Evolutionary conservation across 1,139 yeast genomes (phyloP).

Genomic region (Geotrichum macrosporum): DNA sequence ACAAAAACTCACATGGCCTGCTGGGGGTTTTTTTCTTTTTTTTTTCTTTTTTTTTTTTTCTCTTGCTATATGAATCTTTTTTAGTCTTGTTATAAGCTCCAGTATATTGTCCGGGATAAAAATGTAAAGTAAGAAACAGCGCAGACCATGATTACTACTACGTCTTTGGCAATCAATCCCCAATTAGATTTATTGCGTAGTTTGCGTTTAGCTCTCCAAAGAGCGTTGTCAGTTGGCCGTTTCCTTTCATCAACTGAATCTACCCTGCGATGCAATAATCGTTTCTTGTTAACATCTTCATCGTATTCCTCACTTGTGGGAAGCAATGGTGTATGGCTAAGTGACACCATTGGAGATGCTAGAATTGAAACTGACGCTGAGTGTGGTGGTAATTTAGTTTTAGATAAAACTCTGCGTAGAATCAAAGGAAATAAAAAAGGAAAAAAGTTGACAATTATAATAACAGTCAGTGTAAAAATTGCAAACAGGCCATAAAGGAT

Average conservation of each 20-base stretch:
- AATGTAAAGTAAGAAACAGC: conserved; percentile 11
- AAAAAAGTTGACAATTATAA: conserved; percentile 22
- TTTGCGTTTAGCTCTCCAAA: conserved; percentile 7
- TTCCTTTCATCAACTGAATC: not conserved
- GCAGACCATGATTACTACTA: conserved; percentile 4
- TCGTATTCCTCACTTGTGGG: conserved; percentile 6
- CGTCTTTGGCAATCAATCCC: conserved; percentile 14
- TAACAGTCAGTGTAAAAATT: conserved; percentile 22
- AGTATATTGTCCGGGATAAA: conserved; percentile 17
- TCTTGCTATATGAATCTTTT: not conserved
- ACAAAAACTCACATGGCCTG: no score
- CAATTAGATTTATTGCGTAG: conserved; percentile 10
- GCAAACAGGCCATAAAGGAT: conserved; percentile 32
- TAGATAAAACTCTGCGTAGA: not conserved
- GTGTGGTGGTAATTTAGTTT: not conserved
- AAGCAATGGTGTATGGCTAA: conserved; percentile 9
- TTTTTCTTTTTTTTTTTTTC: not conserved
- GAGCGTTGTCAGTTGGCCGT: not conserved
- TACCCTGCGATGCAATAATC: not conserved
- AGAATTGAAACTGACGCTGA: not conserved
- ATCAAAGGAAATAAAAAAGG: conserved; percentile 23
- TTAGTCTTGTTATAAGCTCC: not conserved
- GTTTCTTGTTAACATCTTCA: not conserved
- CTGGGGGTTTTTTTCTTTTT: no score
- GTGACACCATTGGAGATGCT: conserved; percentile 3